A percentile compares a stretch with the other conserved stretches of the same genome.
Evolutionary conservation across 495 filamentous ascomycete genomes (phyloP).

Genomic region (Hypoxylon intermedium): DNA sequence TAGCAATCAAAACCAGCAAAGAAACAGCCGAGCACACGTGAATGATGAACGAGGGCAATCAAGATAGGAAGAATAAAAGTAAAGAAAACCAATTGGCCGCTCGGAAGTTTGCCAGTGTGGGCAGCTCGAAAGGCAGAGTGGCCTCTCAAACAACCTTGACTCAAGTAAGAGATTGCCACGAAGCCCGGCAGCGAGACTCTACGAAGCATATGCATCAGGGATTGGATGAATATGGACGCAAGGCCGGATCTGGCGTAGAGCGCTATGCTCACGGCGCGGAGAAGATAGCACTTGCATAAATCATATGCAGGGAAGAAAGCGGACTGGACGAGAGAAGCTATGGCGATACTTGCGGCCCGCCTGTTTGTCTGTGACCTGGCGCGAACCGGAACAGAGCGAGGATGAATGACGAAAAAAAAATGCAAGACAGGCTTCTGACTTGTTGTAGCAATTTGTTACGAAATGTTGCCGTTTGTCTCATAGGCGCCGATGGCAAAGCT

Average conservation of each 20-base stretch:
- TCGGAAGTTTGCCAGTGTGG: constrained; percentile 38
- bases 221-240: constrained; percentile 33
- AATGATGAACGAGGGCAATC: constrained; percentile 23
- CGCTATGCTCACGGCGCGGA: constrained; percentile 33
- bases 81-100: constrained; percentile 27
- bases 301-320: constrained; percentile 38
- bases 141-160: constrained; percentile 27
- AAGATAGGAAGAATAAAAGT: constrained; percentile 11
- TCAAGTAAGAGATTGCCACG: constrained; percentile 59
- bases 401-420: constrained; percentile 6
- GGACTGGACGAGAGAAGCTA: constrained; percentile 26
- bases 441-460: constrained; percentile 13
- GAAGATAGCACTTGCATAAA: constrained; percentile 40
- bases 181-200: constrained; percentile 44
- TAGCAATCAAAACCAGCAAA: constrained; percentile 28
- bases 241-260: constrained; percentile 39
- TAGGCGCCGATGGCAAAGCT: constrained; percentile 19
- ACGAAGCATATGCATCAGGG: constrained; percentile 39
- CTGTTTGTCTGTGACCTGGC: constrained; percentile 35
- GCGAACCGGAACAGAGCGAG: constrained; percentile 2
- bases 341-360: constrained; percentile 28
- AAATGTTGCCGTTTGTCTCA: constrained; percentile 11
- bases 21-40: constrained; percentile 30
- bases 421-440: constrained; percentile 11
- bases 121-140: constrained; percentile 15